A percentile compares a stretch with the other conserved stretches of the same genome.
phyloP scores from a whole-genome alignment of 768 basidiomycete genomes.

The Mycena capillaripes region DNA sequence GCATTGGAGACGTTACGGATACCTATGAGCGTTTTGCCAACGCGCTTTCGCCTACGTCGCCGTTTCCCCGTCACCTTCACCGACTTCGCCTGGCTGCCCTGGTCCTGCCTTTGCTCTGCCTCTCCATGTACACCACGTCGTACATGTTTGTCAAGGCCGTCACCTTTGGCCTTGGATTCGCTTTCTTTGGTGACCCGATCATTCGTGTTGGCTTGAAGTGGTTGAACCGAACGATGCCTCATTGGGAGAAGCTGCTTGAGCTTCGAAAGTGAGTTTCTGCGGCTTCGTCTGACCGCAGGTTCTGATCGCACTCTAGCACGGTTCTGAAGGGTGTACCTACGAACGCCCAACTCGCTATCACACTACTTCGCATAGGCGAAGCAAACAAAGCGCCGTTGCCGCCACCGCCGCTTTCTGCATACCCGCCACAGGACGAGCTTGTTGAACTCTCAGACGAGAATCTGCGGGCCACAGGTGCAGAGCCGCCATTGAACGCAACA shows the following conservation, averaged over 20 bases:
- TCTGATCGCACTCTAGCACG: too few relatives aligned
- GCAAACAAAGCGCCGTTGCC: too few relatives aligned
- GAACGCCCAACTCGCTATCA: too few relatives aligned
- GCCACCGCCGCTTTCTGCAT: too few relatives aligned
- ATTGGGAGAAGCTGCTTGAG: conserved; percentile 54
- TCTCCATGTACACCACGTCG: conserved; percentile 46
- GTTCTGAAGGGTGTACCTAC: too few relatives aligned
- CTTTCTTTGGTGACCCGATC: conserved; percentile 57
- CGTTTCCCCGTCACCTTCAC: conserved; percentile 46
- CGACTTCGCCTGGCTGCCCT: conserved; percentile 48
- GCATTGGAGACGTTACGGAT: conserved; percentile 21
- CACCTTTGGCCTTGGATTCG: conserved; percentile 50
- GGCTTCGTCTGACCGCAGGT: too few relatives aligned
- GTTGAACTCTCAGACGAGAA: conserved; percentile 19
- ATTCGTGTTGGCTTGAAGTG: conserved; percentile 43
- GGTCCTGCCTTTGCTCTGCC: conserved; percentile 44
- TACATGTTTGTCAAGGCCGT: conserved; percentile 46
- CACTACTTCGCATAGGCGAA: too few relatives aligned
- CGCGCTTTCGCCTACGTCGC: conserved; percentile 54
- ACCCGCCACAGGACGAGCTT: conserved; percentile 18
- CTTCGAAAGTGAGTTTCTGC: conserved; percentile 53
- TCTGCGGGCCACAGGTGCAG: conserved; percentile 21
- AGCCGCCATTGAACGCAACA: conserved; percentile 23
- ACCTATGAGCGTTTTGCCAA: conserved; percentile 37
- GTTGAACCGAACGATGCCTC: conserved; percentile 49